Evolutionary conservation across 305 asterid genomes (phyloP), one percentile per base, ranked within the genome.

Genomic region (Fraxinus xanthoxyloides): DNA sequence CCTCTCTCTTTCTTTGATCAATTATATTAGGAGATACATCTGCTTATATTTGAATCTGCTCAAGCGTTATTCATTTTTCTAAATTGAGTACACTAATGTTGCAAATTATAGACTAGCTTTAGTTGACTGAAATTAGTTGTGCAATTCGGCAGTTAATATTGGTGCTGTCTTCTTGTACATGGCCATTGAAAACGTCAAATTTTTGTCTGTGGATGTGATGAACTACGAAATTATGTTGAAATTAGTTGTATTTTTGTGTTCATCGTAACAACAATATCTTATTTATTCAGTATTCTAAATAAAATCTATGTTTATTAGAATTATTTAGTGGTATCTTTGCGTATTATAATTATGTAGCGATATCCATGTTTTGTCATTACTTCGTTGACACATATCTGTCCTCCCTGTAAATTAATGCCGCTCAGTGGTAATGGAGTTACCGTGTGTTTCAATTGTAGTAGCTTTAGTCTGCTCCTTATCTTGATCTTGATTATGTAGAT

Each of bases 401-500:
- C 61, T 59, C 80, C 77, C 32, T 54, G 78, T 80, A 28, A 75
- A 38, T 79, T 35, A 79, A 56, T 34, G 32, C 67, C 76, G 28
- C 54, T 83, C 79, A 61, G 69, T 35, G 77, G 77, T 61, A 73
- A 74, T 19, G 72, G 77, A 76, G 59, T 48, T 46, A 72, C n/a
- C 5, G 70, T 35, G 43, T 74, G 72, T 82, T 32, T 74, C 77
- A 24, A 21, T n/a, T 74, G 26, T 12, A 0, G 59, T 26, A 28
- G 43, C 24, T 77, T 80, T 80, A 63, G 30, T 69, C 78, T 86
- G 85, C 80, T 88, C 61, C 83, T 83, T 78, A 85, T 72, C 63
- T 80, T 74, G 67, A 75, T 85, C 31, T 72, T 84, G 56, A 76
- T 65, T 81, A 32, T 89, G 86, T 87, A 95, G 99, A 80, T 95